phyloP scores from a whole-genome alignment of 2,329 filamentous ascomycete genomes.

The Verticillium albo-atrum region DNA sequence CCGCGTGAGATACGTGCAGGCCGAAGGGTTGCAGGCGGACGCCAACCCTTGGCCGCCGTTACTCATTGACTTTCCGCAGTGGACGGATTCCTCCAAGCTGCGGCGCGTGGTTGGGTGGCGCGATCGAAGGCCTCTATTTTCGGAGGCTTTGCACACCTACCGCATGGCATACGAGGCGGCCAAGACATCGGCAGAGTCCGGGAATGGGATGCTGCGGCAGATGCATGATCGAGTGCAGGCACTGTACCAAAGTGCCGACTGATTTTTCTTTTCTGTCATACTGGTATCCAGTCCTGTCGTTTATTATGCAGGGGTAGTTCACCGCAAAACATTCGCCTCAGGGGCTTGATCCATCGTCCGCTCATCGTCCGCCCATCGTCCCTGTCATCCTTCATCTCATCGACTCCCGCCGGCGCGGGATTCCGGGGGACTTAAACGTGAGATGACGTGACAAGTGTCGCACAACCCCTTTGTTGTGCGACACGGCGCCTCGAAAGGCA shows the following conservation, averaged over 20 bases:
- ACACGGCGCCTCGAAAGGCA: background rate
- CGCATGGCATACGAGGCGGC: slow-evolving; percentile 32
- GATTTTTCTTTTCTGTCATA: background rate
- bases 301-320: background rate
- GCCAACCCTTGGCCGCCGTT: slow-evolving; percentile 12
- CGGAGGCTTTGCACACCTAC: slow-evolving; percentile 28
- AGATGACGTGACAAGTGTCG: background rate
- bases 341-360: background rate
- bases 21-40: slow-evolving; percentile 8
- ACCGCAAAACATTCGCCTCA: background rate
- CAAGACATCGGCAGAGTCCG: background rate
- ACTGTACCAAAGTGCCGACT: background rate
- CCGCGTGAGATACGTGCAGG: slow-evolving; percentile 13
- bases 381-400: no score
- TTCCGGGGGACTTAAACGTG: background rate
- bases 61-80: slow-evolving; percentile 33
- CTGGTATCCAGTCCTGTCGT: background rate
- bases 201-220: background rate
- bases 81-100: slow-evolving; percentile 37
- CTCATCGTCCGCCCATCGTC: no score
- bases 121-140: slow-evolving; percentile 30
- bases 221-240: background rate
- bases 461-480: background rate
- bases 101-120: slow-evolving; percentile 33
- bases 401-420: background rate